phyloP scores from a whole-genome alignment of 2,329 filamentous ascomycete genomes.

The Beauveria australis region DNA sequence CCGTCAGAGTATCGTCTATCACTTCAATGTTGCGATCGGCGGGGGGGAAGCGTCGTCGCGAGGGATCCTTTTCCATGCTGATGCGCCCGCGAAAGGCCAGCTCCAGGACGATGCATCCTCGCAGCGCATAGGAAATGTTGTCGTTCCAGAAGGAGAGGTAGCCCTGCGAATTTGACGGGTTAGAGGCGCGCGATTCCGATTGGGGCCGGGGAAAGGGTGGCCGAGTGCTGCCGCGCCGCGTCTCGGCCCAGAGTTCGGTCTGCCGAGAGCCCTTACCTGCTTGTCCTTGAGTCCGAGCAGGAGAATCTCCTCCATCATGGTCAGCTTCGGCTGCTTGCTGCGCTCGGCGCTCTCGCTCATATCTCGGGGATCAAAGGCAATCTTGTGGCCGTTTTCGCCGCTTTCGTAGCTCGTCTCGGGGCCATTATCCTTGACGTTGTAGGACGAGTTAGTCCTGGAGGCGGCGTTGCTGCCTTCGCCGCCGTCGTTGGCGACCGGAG shows the following conservation, averaged over 20 bases:
- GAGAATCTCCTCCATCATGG: constrained; percentile 96
- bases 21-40: constrained; percentile 94
- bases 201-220: not conserved
- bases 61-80: constrained; percentile 96
- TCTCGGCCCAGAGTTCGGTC: too few relatives aligned
- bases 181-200: not conserved
- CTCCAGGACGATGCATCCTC: constrained; percentile 97
- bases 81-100: constrained; percentile 91
- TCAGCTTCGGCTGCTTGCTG: constrained; percentile 96
- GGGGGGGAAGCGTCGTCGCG: constrained; percentile 82
- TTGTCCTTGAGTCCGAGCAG: constrained; percentile 96
- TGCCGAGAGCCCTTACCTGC: constrained; percentile 55
- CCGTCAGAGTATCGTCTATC: constrained; percentile 90
- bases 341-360: constrained; percentile 95
- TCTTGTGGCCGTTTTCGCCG: constrained; percentile 95
- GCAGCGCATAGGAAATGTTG: constrained; percentile 96
- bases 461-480: constrained; percentile 49
- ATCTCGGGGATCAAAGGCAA: constrained; percentile 93
- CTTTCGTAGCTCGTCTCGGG: constrained; percentile 83
- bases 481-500: constrained; percentile 37
- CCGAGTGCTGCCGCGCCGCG: not conserved
- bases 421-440: constrained; percentile 43
- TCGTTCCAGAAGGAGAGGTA: constrained; percentile 99
- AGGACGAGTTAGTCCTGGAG: constrained; percentile 49
- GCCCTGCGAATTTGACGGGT: constrained; percentile 48